phyloP scores from a whole-genome alignment of 2,329 filamentous ascomycete species.

The Diaporthe longicolla region DNA sequence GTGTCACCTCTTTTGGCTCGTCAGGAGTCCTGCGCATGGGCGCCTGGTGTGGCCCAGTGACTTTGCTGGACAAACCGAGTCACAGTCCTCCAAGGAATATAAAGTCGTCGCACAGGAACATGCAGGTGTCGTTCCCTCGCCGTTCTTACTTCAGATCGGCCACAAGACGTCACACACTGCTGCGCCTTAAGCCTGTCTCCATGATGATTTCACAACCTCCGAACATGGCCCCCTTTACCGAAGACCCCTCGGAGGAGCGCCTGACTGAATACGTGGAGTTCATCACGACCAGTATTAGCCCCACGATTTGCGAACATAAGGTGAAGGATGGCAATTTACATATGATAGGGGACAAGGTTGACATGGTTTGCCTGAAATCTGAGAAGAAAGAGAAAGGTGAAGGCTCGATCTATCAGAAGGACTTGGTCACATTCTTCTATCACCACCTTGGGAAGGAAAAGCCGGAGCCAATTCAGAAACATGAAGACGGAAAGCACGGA shows the following conservation, averaged over 20 bases:
- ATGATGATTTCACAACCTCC: neutral
- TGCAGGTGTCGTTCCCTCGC: neutral
- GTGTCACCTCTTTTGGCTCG: neutral
- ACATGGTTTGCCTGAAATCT: neutral
- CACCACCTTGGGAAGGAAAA: neutral
- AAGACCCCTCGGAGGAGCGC: neutral
- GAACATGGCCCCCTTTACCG: neutral
- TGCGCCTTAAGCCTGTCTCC: neutral
- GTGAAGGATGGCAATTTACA: neutral
- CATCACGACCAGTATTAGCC: neutral
- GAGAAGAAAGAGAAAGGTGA: neutral
- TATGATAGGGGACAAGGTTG: neutral
- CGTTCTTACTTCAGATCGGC: neutral
- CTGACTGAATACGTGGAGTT: neutral
- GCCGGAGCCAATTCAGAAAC: neutral
- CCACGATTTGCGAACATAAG: neutral
- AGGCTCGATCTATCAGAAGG: constrained; percentile 15
- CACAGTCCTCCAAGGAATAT: neutral
- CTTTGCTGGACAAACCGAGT: neutral
- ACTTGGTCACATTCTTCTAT: neutral
- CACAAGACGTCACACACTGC: neutral
- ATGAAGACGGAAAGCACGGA: neutral
- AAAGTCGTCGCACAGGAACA: neutral
- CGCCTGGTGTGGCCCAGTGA: neutral
- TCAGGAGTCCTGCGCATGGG: neutral